Conservation (phyloP, 257 asterid genomes). For the Ophiorrhiza pumila region DNA sequence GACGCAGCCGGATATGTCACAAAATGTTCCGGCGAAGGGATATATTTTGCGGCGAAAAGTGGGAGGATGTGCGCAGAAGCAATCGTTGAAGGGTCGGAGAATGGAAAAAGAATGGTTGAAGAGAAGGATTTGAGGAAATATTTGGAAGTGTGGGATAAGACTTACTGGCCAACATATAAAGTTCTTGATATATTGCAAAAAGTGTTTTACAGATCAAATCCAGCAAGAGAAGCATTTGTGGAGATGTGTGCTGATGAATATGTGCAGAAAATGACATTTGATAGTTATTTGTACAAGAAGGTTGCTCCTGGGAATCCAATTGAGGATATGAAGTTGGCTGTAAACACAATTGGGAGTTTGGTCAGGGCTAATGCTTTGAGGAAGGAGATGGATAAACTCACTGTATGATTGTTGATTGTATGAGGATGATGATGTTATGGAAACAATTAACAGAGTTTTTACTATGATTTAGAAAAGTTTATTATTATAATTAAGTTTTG, state of each 20-base stretch:
- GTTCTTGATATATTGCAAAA: constrained; percentile 81
- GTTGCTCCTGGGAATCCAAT: constrained; percentile 90
- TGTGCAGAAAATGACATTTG: constrained; percentile 94
- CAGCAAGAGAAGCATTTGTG: constrained; percentile 87
- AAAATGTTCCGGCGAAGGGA: constrained; percentile 89
- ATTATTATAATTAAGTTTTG: no score
- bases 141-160: constrained; percentile 83
- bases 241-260: constrained; percentile 92
- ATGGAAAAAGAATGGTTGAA: constrained; percentile 74
- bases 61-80: constrained; percentile 98
- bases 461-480: no score
- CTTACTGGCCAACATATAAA: constrained; percentile 89
- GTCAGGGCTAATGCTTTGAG: constrained; percentile 85
- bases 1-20: constrained; percentile 95
- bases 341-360: constrained; percentile 80
- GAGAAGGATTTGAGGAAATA: constrained; percentile 79
- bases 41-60: constrained; percentile 85
- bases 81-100: constrained; percentile 76
- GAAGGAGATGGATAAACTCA: constrained; percentile 81
- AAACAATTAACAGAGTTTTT: no score
- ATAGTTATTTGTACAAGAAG: constrained; percentile 78
- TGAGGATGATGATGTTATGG: no score
- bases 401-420: constrained; percentile 35
- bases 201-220: constrained; percentile 81
- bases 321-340: constrained; percentile 85